Percentiles rank a stretch among this genome's conserved stretches.
These are phyloP conservation scores for Aspergillus versicolor DNA, from an alignment of 2,329 filamentous ascomycete species.

Conservation along the genomic window DNA sequence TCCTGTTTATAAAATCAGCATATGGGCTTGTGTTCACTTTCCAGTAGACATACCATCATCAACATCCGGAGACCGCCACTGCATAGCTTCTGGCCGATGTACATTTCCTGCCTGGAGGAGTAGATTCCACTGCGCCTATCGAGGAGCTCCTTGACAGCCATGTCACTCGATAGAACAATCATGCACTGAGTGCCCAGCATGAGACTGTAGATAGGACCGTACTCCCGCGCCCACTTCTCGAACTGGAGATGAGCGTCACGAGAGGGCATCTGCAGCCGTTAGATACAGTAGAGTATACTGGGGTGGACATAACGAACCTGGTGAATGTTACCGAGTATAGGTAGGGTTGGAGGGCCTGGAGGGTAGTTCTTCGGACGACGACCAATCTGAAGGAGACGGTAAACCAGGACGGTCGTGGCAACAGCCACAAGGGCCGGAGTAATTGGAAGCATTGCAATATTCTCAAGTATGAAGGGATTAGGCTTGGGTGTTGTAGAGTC, in stretches of 20 bases:
- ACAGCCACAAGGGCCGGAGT: background rate
- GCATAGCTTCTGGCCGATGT: conserved; percentile 42
- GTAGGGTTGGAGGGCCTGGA: background rate
- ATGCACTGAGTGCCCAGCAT: conserved; percentile 51
- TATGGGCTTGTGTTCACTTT: background rate
- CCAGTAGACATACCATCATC: conserved; percentile 27
- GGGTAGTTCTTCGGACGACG: background rate
- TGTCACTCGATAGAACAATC: conserved; percentile 48
- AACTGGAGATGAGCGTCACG: background rate
- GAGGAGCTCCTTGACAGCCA: conserved; percentile 52
- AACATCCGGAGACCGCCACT: conserved; percentile 29
- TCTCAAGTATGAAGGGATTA: background rate
- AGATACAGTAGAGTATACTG: background rate
- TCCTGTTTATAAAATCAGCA: background rate
- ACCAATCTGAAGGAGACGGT: background rate
- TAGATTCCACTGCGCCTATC: conserved; percentile 54
- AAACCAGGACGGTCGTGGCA: background rate
- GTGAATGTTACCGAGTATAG: background rate
- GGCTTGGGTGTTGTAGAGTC: background rate
- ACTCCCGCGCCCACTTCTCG: conserved; percentile 49
- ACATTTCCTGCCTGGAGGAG: conserved; percentile 48
- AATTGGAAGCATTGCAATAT: background rate
- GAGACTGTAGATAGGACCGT: conserved; percentile 53
- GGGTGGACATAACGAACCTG: background rate
- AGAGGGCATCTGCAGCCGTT: background rate